Evolutionary conservation across 2,329 filamentous ascomycete species (phyloP), one percentile per base, ranked within the genome.

Genomic region (Colletotrichum lindemuthianum): DNA sequence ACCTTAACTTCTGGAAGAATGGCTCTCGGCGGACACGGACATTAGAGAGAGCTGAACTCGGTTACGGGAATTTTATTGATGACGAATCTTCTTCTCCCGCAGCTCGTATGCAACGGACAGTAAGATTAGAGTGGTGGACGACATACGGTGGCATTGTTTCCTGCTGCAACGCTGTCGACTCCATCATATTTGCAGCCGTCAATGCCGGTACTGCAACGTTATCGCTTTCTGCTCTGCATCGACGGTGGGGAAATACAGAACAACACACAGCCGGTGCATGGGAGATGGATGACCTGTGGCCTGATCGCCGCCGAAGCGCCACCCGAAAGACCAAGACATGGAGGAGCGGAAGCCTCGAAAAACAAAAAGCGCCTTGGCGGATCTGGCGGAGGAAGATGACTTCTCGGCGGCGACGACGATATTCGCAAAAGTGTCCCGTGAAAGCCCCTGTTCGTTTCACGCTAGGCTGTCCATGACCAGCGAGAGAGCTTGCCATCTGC

Each of bases 361-460:
- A 53, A 39, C 10, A 24, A 6, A 52, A 16, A 24, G 16, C 24
- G 39, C 24, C 57, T 47, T 56, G 24, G 50, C 57, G 52, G 39
- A n/a, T 34, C 16, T 41, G 37, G 39, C 49, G 6, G 9, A 24
- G 32, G 24, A 32, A 9, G 33, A 56, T 45, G 57, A 45, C 57
- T 61, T 45, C 39, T 61, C 13, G 39, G 61, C 57, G 24, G 24
- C 24, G 24, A 24, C 15, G 50, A 60, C 36, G 45, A 51, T 51
- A 37, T 47, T 61, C 58, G 15, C 58, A 55, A 34, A 43, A 33
- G 24, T 44, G 58, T 65, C 34, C 34, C 37, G n/a, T 24, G 12
- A 12, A 37, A 40, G 24, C 45, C 45, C 51, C 45, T 51, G 43
- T 52, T 15, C 47, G 63, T 65, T 65, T 65, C 63, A 65, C 58